Evolutionary conservation across 371 early-diverging fungal genomes (phyloP), one percentile per base, ranked within the genome.

Genomic region (Syncephalastrum contaminatum): DNA sequence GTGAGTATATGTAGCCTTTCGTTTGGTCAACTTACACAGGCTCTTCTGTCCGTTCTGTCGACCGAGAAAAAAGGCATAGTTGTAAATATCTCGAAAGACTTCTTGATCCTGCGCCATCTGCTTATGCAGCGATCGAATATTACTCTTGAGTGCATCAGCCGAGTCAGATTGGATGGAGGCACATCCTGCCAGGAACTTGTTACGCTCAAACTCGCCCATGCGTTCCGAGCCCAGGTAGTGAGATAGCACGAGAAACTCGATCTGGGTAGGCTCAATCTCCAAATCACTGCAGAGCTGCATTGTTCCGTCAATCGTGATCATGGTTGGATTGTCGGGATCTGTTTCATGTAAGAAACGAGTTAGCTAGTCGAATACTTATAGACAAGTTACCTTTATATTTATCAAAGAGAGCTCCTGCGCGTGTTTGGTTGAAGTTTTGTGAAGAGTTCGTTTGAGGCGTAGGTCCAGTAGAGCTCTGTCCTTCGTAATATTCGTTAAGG

Each of bases 201-300:
- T 59, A 27, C 84, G 68, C 16, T 72, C 79, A 59, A 91, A 92
- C 62, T 92, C 91, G 59, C 91, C 87, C 88, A 92, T 91, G 16
- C 70, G 75, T 57, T 88, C 82, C 19, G 89, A 82, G 42, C 84
- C 77, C 24, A 94, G 64, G 58, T 90, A 83, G 59, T 74, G 80
- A 3, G 92, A 88, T 19, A 93, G 62, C 18, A 90, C 80, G 5
- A 93, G 60, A 62, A 88, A 86, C 36, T 89, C 89, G 27, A 87
- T 77, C 55, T 91, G 88, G 15, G 84, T 82, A 2, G 93, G 93
- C 50, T 88, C 91, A 40, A 94, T 86, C 22, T 72, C 83, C 47
- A 94, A 72, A 64, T 88, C 92, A 18, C 72, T 62, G 54, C 87
- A 90, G 27, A 85, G 73, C 41, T 70, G 65, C 67, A 86, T 87